Evolutionary conservation across 768 basidiomycete species (phyloP).

Genomic region (Mrakia blollopis): DNA sequence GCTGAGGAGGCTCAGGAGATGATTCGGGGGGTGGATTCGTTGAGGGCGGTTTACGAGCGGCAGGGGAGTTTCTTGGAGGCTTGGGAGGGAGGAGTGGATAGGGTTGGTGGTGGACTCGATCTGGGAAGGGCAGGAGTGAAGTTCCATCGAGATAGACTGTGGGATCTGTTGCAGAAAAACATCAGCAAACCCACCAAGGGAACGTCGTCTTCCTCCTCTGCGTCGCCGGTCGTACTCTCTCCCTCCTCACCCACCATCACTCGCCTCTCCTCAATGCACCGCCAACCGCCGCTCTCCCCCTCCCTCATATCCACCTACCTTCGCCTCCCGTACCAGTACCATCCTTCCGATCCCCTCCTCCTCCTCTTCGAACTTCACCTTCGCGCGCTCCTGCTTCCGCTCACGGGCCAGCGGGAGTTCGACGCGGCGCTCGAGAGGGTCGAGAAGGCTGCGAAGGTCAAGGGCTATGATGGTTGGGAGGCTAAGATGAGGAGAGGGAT

Average conservation of each 20-base stretch:
- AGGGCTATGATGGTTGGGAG: neutral
- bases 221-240: neutral
- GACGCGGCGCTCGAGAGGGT: neutral
- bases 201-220: no score
- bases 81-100: constrained; percentile 1
- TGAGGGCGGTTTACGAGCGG: neutral
- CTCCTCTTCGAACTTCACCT: constrained; percentile 6
- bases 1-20: neutral
- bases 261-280: neutral
- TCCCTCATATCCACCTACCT: neutral
- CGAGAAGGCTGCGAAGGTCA: neutral
- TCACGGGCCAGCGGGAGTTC: neutral
- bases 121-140: neutral
- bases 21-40: neutral
- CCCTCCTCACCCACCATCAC: neutral
- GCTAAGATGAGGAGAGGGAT: neutral
- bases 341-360: neutral
- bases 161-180: neutral
- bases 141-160: neutral
- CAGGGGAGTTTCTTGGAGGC: neutral
- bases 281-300: neutral
- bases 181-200: neutral
- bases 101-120: neutral
- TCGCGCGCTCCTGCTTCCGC: neutral
- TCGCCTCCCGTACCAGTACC: neutral